These are phyloP conservation scores for Trametes cubensis DNA, from an alignment of 768 basidiomycete genomes.

Conservation along the genomic window DNA sequence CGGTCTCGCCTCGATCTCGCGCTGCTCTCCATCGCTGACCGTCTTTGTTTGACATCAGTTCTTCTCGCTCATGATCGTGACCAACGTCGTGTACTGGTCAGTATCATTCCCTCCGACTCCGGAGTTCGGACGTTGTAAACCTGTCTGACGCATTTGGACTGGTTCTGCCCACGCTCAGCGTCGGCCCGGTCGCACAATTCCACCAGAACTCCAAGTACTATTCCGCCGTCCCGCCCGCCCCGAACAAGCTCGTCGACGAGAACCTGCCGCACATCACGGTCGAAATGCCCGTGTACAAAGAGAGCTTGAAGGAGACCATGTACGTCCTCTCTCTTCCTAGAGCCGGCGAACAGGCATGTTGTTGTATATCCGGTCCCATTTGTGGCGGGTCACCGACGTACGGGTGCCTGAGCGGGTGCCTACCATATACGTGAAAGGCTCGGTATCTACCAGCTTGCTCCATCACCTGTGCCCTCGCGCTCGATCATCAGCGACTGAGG, in stretches of 20 bases:
- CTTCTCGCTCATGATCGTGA: conserved; percentile 70
- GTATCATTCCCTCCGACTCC: conserved; percentile 27
- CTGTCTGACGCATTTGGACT: conserved; percentile 5
- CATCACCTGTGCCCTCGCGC: neutral
- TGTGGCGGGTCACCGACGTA: neutral
- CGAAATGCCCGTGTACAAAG: conserved; percentile 89
- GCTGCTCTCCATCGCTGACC: neutral
- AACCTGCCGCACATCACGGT: conserved; percentile 75
- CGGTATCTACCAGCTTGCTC: neutral
- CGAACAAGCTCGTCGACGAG: conserved; percentile 64
- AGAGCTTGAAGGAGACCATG: conserved; percentile 82
- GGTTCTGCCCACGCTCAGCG: conserved; percentile 37
- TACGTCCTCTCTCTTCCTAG: conserved; percentile 32
- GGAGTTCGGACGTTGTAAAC: neutral
- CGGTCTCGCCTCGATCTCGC: neutral
- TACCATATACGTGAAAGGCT: neutral
- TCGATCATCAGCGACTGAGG: neutral
- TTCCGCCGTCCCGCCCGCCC: conserved; percentile 64
- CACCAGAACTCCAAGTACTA: conserved; percentile 86
- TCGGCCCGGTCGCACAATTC: conserved; percentile 85
- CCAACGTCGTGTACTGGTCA: conserved; percentile 67
- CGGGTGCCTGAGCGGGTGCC: neutral
- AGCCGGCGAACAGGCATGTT: neutral
- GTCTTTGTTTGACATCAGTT: conserved; percentile 49
- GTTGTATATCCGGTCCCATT: conserved; percentile 1